Evolutionary conservation across 2,329 filamentous ascomycete species (phyloP).

Genomic region (Pezicula carpinea): DNA sequence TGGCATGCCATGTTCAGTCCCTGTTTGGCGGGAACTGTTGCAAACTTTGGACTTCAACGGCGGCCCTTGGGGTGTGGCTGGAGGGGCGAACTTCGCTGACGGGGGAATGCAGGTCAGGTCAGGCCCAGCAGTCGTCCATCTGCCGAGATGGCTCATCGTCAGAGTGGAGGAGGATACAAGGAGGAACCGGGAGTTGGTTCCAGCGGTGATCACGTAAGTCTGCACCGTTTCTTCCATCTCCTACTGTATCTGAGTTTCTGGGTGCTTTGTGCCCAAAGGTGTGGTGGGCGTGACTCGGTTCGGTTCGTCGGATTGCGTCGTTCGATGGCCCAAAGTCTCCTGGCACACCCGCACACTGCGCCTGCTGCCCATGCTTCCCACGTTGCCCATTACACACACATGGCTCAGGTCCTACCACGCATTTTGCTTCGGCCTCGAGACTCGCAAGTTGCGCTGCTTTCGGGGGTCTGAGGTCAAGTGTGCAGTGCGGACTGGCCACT

Average conservation of each 20-base stretch:
- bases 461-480: conserved; percentile 5
- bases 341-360: background rate
- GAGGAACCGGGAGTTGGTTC: conserved; percentile 35
- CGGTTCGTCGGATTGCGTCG: conserved; percentile 1
- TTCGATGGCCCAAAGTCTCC: background rate
- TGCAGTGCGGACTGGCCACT: background rate
- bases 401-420: no score
- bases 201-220: conserved; percentile 41
- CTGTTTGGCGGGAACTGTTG: conserved; percentile 10
- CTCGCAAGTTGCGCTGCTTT: conserved; percentile 22
- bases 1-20: conserved; percentile 18
- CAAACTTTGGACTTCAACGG: conserved; percentile 12
- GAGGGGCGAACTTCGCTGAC: background rate
- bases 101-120: background rate
- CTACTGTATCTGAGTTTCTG: conserved; percentile 1
- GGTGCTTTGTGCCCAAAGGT: background rate
- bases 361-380: no score
- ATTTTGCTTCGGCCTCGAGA: conserved; percentile 1
- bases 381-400: background rate
- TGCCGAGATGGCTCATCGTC: conserved; percentile 28
- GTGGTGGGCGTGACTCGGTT: background rate
- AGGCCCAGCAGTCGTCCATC: conserved; percentile 4
- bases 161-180: conserved; percentile 35
- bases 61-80: conserved; percentile 3
- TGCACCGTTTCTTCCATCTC: conserved; percentile 10